Evolutionary conservation across 1,284 basidiomycete genomes (phyloP), one percentile per base, ranked within the genome.

Genomic region (Vanrija pseudolonga): DNA sequence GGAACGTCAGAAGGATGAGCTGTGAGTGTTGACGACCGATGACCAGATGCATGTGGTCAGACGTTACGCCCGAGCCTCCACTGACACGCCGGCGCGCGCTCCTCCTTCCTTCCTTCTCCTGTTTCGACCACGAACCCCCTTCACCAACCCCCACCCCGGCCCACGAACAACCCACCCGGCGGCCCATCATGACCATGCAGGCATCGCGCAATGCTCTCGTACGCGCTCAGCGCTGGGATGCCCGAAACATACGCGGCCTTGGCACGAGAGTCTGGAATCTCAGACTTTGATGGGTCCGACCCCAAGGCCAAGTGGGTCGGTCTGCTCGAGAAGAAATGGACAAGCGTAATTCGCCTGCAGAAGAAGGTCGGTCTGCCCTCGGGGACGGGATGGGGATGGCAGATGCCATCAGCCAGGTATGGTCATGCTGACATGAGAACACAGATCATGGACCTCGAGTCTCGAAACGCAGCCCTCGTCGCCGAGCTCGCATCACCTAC

Each of bases 241-340:
- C 75, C 74, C 26, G 78, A 81, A 24, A 81, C 88, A 2, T 88
- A 82, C 65, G 80, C 84, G 15, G 83, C 85, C 3, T 77, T 91
- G 50, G 83, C 83, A 65, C 65, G 75, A 23, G 88, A 90, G 62
- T 67, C 78, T 12, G 67, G 65, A 23, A 76, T 81, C 68, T 68
- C 80, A 38, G 85, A 86, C 54, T 90, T 90, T 70, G 80, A 82
- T 9, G 85, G 85, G 18, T 88, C 71, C 46, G 75, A 93, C 78
- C 84, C 89, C 17, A 90, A 88, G 67, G 85, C 87, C 47, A 88
- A 88, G 68, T 89, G 85, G 69, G 84, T 85, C 2, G 90, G 90
- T 0, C 78, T 95, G 55, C 77, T 95, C 57, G 91, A 91, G 79
- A 94, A 93, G 84, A 95, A 95, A 74, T 95, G 91, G 91, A 93